Evolutionary conservation across 2,329 filamentous ascomycete species (phyloP).

Genomic region (Dissoconium aciculare): DNA sequence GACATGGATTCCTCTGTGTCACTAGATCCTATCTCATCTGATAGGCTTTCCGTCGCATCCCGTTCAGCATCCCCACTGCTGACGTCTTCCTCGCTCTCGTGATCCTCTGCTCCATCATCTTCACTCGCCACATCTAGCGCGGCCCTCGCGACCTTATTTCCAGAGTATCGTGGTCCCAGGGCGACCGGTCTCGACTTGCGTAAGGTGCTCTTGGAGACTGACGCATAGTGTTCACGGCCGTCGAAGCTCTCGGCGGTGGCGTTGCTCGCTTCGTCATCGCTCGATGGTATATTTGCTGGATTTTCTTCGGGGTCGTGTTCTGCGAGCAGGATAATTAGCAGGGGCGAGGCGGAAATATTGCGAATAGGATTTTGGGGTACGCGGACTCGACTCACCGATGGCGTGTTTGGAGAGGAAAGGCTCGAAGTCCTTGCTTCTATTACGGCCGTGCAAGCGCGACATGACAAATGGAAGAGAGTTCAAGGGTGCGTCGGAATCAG

Average conservation of each 20-base stretch:
- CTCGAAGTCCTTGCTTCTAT: too few relatives aligned
- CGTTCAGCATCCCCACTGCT: conserved; percentile 19
- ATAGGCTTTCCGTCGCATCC: too few relatives aligned
- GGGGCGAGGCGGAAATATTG: too few relatives aligned
- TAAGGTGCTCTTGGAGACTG: conserved; percentile 71
- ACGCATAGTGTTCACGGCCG: conserved; percentile 75
- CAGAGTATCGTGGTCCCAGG: conserved; percentile 68
- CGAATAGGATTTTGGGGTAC: too few relatives aligned
- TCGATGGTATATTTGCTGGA: conserved; percentile 25
- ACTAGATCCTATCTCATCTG: conserved; percentile 29
- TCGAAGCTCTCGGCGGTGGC: conserved; percentile 35
- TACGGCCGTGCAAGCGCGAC: too few relatives aligned
- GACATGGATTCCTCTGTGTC: conserved; percentile 7
- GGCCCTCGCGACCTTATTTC: conserved; percentile 57
- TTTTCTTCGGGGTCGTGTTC: conserved; percentile 69
- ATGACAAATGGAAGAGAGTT: too few relatives aligned
- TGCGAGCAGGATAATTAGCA: too few relatives aligned
- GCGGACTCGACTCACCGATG: too few relatives aligned
- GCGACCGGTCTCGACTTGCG: conserved; percentile 54
- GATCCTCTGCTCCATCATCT: conserved; percentile 38
- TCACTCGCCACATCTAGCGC: conserved; percentile 44
- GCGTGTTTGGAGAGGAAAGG: too few relatives aligned
- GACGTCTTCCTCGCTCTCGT: conserved; percentile 22
- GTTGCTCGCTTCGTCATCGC: conserved; percentile 38
- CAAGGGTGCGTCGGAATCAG: too few relatives aligned